Conservation (phyloP, 176 grass and related monocot species). For the Ananas comosus region DNA sequence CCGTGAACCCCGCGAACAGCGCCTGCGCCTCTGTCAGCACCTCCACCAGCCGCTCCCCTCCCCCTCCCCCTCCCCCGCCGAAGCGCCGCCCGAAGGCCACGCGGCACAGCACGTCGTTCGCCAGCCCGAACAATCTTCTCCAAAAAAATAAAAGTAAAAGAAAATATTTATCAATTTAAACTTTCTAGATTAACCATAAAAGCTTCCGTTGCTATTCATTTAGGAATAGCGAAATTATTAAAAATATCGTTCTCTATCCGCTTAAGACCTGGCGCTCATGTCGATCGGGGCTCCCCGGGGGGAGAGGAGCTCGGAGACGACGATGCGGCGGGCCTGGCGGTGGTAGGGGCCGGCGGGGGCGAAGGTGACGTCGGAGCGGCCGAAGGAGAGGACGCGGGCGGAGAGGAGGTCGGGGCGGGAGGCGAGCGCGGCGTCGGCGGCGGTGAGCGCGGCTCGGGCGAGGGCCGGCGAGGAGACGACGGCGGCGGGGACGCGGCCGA, state of each 20-base stretch:
- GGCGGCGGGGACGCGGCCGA: slow-evolving; percentile 36
- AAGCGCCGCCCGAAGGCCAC: slow-evolving; percentile 30
- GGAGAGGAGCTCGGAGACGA: slow-evolving; percentile 2
- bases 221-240: no score
- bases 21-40: slow-evolving; percentile 29
- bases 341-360: slow-evolving; percentile 15
- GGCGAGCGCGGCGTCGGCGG: slow-evolving; percentile 47
- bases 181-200: no score
- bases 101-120: slow-evolving; percentile 40
- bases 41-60: slow-evolving; percentile 16
- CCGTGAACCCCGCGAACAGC: slow-evolving; percentile 30
- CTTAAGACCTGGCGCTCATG: slow-evolving; percentile 17
- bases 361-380: slow-evolving; percentile 44
- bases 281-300: slow-evolving; percentile 8
- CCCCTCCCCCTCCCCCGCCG: neutral
- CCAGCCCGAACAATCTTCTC: slow-evolving; percentile 18
- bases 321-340: slow-evolving; percentile 15
- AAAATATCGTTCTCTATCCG: no score
- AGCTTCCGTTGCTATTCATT: no score
- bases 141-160: no score
- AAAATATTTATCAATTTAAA: no score
- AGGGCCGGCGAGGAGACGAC: slow-evolving; percentile 48
- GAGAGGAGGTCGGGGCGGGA: slow-evolving; percentile 48
- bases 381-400: slow-evolving; percentile 41
- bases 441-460: slow-evolving; percentile 45